Base-by-base conservation (phyloP, 2,329 filamentous ascomycete genomes). In the Calonectria fujianensis region DNA sequence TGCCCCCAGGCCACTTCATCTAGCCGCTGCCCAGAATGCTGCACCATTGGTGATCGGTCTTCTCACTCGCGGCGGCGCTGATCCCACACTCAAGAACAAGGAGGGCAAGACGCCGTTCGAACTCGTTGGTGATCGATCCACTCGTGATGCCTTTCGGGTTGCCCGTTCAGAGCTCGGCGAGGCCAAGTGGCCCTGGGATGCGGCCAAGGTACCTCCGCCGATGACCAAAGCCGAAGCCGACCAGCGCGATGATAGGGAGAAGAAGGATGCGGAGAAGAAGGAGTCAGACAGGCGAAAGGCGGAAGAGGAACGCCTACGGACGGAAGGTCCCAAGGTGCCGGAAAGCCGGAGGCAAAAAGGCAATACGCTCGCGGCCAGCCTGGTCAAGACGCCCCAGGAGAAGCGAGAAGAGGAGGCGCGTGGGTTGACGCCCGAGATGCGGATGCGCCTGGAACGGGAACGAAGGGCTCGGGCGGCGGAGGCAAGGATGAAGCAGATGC, bases 51-150 rank as follows among this genome's bases (percentile, higher is more conserved):
- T 98, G 2, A 85, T 90, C 0, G 95, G 95, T 0, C 90, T 99
- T 2, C 88, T 99, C 0, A 88, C 90, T 0, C 96, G 96, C 84
- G 93, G 90, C 4, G 89, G 89, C 1, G 94, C 95, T 2, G 92
- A 98, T 80, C 97, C 97, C 0, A 93, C 92, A 0, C 70, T 93
- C 1, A 84, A 85, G 32, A 98, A 94, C 81, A 87, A 84, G 4
- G 95, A 98, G 75, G 94, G 94, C n/a, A 96, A 94, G 83, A 94
- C 95, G 0, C 86, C 97, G 0, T 98, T 98, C 83, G 95, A 98
- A 70, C 90, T 99, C 1, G 92, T 95, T 0, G 95, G 96, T 52
- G 96, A 98, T 83, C 92, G 96, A 6, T 86, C 93, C 2, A 98
- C 96, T 0, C 92, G 96, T 2, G 96, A 98, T 82, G 95, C 96